These are phyloP conservation scores for Vitis rupestris DNA, from an alignment of 164 flowering plant genomes.

Conservation along the genomic window DNA sequence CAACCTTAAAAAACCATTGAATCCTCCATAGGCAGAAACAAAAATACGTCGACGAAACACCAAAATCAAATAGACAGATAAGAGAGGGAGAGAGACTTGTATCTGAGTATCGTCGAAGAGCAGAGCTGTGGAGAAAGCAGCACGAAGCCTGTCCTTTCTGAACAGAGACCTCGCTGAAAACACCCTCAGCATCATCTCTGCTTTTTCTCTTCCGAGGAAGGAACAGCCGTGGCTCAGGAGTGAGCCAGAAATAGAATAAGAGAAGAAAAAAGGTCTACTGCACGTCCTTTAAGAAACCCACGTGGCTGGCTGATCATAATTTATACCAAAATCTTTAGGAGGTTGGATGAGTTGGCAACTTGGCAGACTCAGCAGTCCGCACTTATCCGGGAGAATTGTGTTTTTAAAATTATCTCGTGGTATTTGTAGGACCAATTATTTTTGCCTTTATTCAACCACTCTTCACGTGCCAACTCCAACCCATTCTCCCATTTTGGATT, in stretches of 20 bases:
- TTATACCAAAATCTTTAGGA: too few species aligned
- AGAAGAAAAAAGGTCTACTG: too few species aligned
- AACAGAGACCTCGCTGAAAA: constrained; percentile 37
- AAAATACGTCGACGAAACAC: neutral
- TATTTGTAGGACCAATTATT: too few species aligned
- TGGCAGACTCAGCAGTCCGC: too few species aligned
- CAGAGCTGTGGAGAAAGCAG: constrained; percentile 58
- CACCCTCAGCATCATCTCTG: constrained; percentile 52
- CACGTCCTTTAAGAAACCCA: too few species aligned
- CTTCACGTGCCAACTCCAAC: too few species aligned
- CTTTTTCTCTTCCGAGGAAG: neutral
- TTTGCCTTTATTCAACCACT: too few species aligned
- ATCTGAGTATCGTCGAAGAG: constrained; percentile 89
- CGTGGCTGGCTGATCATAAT: neutral
- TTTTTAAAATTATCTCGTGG: too few species aligned
- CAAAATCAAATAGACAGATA: neutral
- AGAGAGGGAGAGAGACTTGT: constrained; percentile 46
- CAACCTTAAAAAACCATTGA: neutral
- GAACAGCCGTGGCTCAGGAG: neutral
- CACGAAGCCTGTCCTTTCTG: constrained; percentile 23
- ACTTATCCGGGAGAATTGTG: too few species aligned
- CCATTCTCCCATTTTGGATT: too few species aligned
- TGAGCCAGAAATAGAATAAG: neutral
- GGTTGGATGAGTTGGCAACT: too few species aligned
- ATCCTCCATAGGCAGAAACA: neutral